Evolutionary conservation across 1,284 basidiomycete species (phyloP).

Genomic region (Dichomitus squalens): DNA sequence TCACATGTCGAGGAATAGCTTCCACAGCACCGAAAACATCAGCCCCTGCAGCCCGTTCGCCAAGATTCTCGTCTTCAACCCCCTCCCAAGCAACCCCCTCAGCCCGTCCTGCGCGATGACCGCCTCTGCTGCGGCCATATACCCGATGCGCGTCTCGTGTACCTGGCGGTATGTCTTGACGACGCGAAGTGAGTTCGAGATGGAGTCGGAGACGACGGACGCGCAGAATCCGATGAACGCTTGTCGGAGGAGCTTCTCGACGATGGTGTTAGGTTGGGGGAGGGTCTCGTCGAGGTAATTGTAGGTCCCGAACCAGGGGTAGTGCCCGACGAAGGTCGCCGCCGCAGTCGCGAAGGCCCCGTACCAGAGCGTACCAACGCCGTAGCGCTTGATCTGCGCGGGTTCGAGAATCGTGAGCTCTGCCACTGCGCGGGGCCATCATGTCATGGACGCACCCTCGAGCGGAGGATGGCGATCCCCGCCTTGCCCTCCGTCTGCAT

Average conservation of each 20-base stretch:
- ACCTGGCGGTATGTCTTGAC: constrained; percentile 93
- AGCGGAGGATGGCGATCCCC: constrained; percentile 65
- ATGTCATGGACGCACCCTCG: constrained; percentile 50
- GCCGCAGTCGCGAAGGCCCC: constrained; percentile 87
- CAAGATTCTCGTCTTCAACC: constrained; percentile 80
- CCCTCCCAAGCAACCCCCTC: constrained; percentile 75
- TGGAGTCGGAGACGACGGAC: constrained; percentile 78
- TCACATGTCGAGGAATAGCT: constrained; percentile 81
- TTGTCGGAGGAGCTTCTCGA: constrained; percentile 69
- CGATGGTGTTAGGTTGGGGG: constrained; percentile 54
- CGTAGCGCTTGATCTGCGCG: constrained; percentile 67
- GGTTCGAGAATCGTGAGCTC: not conserved
- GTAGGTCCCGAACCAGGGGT: constrained; percentile 85
- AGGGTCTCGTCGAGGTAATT: constrained; percentile 73
- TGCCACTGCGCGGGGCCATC: not conserved
- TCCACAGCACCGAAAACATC: constrained; percentile 87
- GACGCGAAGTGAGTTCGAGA: constrained; percentile 88
- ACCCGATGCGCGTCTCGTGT: constrained; percentile 76
- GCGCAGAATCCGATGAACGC: constrained; percentile 88
- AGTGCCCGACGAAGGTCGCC: constrained; percentile 91
- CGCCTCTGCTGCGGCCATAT: constrained; percentile 65
- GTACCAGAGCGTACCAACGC: constrained; percentile 81
- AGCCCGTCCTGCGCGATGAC: constrained; percentile 70
- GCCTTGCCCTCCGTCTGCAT: constrained; percentile 83
- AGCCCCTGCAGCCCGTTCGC: constrained; percentile 87